Base-by-base conservation (phyloP, 805 yeast species). In the Candida piceae region DNA sequence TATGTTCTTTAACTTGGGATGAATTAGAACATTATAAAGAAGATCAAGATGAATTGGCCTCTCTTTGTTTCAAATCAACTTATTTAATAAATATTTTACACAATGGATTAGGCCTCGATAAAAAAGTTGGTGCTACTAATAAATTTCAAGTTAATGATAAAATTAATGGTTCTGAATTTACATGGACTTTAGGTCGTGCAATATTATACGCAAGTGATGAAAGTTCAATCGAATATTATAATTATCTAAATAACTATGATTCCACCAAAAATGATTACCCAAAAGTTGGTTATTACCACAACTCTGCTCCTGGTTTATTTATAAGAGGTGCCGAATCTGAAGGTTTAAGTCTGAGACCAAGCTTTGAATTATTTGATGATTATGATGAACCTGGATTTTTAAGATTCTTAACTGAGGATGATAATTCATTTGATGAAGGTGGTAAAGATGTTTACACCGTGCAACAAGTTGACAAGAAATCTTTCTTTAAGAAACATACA, bases 181-280 rank as follows among this genome's bases (percentile, higher is more conserved):
- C 96, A 0, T 93, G 98, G 98, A 93, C 97, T 0, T 57, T 93
- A 20, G 98, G 98, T 64, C 70, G 53, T 53, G 87, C 87, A 2
- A 54, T 80, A 8, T 55, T 81, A 16, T 81, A 81, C 50, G 74
- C 82, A 4, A 42, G 76, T 66, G 54, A 84, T 74, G 58, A 67
- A 67, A 40, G 60, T 62, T 23, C 67, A 51, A 40, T 73, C 66
- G 58, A 49, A 4, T 69, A 50, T 48, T 63, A 62, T 41, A 66
- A 45, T n/a, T 50, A 64, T 49, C 51, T 34, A 30, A 32, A 45
- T 35, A 31, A 52, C 21, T 38, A 36, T 32, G 44, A 33, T 25
- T 25, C 28, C 2, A 38, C 27, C 8, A 27, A 9, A 11, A 22
- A 19, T 25, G 31, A 31, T 2, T 38, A 38, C 30, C 56, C 50